phyloP scores from a whole-genome alignment of 2,329 filamentous ascomycete genomes.

The Aotearoamyces nothofagi region DNA sequence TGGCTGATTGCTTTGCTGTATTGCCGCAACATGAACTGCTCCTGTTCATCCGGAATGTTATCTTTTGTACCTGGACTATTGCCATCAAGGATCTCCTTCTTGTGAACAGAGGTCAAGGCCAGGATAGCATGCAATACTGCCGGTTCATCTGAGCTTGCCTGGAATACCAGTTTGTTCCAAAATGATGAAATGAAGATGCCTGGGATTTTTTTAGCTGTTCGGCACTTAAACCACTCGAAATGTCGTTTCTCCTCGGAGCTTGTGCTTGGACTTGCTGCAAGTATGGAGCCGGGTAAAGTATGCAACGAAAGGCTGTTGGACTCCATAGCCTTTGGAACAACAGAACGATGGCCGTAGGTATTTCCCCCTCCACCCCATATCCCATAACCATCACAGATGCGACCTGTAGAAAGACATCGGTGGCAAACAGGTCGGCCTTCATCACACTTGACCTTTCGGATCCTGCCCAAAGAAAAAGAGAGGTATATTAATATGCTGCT shows the following conservation, averaged over 20 bases:
- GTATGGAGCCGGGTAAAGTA: constrained; percentile 22
- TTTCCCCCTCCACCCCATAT: constrained; percentile 11
- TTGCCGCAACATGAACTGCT: constrained; percentile 26
- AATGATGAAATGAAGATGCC: constrained; percentile 20
- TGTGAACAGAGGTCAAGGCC: constrained; percentile 26
- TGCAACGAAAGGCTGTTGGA: no score
- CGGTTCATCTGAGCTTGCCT: constrained; percentile 20
- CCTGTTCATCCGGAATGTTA: constrained; percentile 9
- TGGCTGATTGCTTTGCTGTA: constrained; percentile 33
- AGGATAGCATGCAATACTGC: constrained; percentile 23
- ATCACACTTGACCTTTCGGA: constrained; percentile 41
- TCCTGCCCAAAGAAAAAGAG: constrained; percentile 23
- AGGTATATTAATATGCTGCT: constrained; percentile 9
- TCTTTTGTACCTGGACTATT: constrained; percentile 11
- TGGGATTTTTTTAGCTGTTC: constrained; percentile 24
- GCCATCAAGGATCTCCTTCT: constrained; percentile 13
- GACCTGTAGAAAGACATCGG: constrained; percentile 26
- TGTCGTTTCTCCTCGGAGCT: no score
- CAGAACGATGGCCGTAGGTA: constrained; percentile 7
- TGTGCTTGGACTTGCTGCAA: no score
- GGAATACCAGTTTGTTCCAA: constrained; percentile 22
- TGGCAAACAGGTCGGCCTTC: constrained; percentile 36
- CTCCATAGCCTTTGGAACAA: no score
- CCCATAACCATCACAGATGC: constrained; percentile 26
- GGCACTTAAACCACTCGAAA: constrained; percentile 31